Conservation (phyloP, 805 yeast species). For the Ogataea populi-albae region DNA sequence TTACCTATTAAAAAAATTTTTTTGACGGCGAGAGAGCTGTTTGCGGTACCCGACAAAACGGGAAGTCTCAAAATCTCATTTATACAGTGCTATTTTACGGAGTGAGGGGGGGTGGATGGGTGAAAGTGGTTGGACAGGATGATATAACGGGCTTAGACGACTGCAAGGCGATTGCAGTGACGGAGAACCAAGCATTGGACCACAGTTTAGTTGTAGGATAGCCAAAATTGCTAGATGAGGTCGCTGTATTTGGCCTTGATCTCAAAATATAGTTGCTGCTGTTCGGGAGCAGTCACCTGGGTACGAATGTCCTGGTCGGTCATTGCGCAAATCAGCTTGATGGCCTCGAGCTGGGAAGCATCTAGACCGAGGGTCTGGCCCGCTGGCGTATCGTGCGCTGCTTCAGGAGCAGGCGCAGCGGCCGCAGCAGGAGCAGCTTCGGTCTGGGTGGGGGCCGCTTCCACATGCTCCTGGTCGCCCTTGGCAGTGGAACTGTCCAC, state of each 20-base stretch:
- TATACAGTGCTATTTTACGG: no score
- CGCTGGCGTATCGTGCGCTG: slow-evolving; percentile 4
- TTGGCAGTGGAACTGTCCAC: slow-evolving; percentile 6
- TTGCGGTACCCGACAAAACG: slow-evolving; percentile 2
- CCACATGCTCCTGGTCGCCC: slow-evolving; percentile 1
- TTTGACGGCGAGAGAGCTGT: no score
- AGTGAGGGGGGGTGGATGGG: background rate
- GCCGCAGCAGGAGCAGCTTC: background rate
- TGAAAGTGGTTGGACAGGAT: no score
- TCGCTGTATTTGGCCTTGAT: slow-evolving; percentile 22
- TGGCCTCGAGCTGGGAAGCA: slow-evolving; percentile 20
- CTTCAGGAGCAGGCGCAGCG: slow-evolving; percentile 2
- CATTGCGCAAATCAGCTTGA: slow-evolving; percentile 24
- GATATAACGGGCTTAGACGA: no score
- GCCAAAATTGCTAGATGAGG: no score
- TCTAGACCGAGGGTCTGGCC: slow-evolving; percentile 12
- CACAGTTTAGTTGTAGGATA: no score
- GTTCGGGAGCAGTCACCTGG: slow-evolving; percentile 19
- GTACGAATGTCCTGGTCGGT: slow-evolving; percentile 20
- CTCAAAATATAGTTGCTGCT: slow-evolving; percentile 23
- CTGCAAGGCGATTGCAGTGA: no score
- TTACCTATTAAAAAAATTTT: background rate
- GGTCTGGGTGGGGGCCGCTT: background rate
- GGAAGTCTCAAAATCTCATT: no score
- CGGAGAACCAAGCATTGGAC: no score